Percentiles rank a stretch among this genome's conserved stretches.
These are phyloP conservation scores for Kodamaea fukazawae DNA, from an alignment of 805 yeast species.

Conservation along the genomic window DNA sequence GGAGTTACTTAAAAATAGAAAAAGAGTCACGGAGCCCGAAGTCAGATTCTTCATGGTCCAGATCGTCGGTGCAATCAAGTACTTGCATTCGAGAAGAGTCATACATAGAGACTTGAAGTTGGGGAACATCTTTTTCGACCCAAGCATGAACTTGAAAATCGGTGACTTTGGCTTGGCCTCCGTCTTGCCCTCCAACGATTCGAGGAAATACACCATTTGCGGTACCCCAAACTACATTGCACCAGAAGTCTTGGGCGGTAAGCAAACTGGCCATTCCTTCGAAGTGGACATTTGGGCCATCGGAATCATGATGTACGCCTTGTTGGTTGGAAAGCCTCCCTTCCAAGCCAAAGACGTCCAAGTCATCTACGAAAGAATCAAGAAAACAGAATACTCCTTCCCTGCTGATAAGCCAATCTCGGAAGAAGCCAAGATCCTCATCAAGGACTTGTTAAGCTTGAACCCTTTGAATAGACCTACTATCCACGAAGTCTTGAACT, in stretches of 20 bases:
- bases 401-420: conserved; percentile 72
- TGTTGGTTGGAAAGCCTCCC: conserved; percentile 93
- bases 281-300: conserved; percentile 98
- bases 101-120: conserved; percentile 94
- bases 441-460: conserved; percentile 67
- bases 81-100: conserved; percentile 87
- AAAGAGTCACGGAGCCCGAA: conserved; percentile 85
- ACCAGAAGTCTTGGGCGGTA: conserved; percentile 93
- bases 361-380: conserved; percentile 87
- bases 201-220: conserved; percentile 89
- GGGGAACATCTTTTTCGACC: conserved; percentile 93
- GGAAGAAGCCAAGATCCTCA: conserved; percentile 67
- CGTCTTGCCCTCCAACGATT: conserved; percentile 63
- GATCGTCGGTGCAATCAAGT: conserved; percentile 89
- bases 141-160: conserved; percentile 88
- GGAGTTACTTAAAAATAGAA: conserved; percentile 86
- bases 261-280: conserved; percentile 82
- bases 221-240: conserved; percentile 99
- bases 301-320: conserved; percentile 94
- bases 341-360: conserved; percentile 95
- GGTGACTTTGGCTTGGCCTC: conserved; percentile 99
- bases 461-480: conserved; percentile 82
- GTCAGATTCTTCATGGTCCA: conserved; percentile 88
- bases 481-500: conserved; percentile 71
- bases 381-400: conserved; percentile 72